These are phyloP conservation scores for Cucumis sativus DNA, from an alignment of 306 rosid genomes.

Conservation along the genomic window Cucumber_9930_V3 NC_026658.2:25926001-25926500, in stretches of 20 bases:
- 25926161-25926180: conserved; percentile 15
- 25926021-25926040: conserved; percentile 33
- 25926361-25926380: conserved; percentile 11
- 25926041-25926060: conserved; percentile 23
- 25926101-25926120: conserved; percentile 87
- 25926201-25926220: conserved; percentile 44
- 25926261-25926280: conserved; percentile 68
- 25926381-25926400: conserved; percentile 24
- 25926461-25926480: conserved; percentile 69
- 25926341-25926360: conserved; percentile 49
- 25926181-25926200: conserved; percentile 79
- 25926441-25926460: conserved; percentile 83
- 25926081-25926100: conserved; percentile 90
- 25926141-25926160: conserved; percentile 20
- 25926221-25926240: conserved; percentile 50
- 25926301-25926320: conserved; percentile 47
- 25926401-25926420: conserved; percentile 27
- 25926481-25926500: conserved; percentile 81
- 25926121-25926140: conserved; percentile 35
- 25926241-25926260: conserved; percentile 63
- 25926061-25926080: conserved; percentile 25
- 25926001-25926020: conserved; percentile 18
- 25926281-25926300: conserved; percentile 42
- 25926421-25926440: conserved; percentile 30
- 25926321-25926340: conserved; percentile 21